These are phyloP conservation scores for Glycine tomentella DNA, from an alignment of 306 rosid genomes.

Conservation along the genomic window DNA sequence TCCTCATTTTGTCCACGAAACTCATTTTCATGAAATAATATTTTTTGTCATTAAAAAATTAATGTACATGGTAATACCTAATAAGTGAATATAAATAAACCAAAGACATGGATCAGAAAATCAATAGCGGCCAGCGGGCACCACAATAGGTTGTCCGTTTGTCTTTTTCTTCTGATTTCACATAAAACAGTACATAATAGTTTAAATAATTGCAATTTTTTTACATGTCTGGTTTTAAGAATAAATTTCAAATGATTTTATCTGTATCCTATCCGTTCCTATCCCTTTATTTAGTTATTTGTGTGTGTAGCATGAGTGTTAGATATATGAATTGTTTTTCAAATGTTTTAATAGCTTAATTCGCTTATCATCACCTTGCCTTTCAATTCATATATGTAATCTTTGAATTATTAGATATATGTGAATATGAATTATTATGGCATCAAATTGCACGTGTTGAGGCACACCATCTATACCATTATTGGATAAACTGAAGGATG, in stretches of 20 bases:
- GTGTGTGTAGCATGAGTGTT: background rate
- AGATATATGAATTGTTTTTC: background rate
- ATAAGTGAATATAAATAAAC: no score
- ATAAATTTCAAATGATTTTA: background rate
- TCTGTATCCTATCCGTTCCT: background rate
- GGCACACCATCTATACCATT: slow-evolving; percentile 20
- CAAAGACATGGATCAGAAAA: no score
- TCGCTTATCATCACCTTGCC: background rate
- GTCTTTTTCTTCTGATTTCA: no score
- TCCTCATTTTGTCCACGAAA: no score
- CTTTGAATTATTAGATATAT: background rate
- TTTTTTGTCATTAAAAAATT: no score
- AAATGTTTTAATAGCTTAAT: background rate
- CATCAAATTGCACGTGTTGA: no score
- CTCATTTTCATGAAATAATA: no score
- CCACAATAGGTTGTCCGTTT: no score
- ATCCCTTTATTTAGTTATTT: background rate
- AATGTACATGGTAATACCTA: no score
- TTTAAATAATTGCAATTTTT: no score
- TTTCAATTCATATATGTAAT: background rate
- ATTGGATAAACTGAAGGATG: slow-evolving; percentile 37
- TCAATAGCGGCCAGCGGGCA: no score
- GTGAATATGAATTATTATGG: background rate
- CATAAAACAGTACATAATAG: no score
- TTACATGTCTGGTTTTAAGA: background rate